Conservation (phyloP, 2,329 filamentous ascomycete genomes). For the Tolypocladium tropicale region DNA sequence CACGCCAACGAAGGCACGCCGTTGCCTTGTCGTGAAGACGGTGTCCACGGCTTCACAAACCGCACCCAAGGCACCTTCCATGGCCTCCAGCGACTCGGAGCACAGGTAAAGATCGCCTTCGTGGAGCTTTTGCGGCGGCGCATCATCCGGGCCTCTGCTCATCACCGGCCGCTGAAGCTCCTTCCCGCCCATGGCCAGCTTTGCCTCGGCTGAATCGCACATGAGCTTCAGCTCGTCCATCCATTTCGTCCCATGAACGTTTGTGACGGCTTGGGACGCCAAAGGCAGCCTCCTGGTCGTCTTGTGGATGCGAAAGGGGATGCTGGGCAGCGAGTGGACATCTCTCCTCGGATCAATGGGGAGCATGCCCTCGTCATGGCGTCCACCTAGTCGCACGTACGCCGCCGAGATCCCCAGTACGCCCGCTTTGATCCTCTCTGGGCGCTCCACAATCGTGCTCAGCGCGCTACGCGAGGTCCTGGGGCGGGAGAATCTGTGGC, state of each 20-base stretch:
- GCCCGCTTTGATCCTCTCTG: slow-evolving; percentile 78
- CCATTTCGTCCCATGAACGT: slow-evolving; percentile 86
- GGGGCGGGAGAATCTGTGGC: slow-evolving; percentile 80
- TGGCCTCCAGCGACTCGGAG: slow-evolving; percentile 71
- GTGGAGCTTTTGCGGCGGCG: slow-evolving; percentile 53
- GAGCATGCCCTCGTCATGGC: slow-evolving; percentile 61
- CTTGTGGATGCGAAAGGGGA: slow-evolving; percentile 79
- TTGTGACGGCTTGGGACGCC: slow-evolving; percentile 67
- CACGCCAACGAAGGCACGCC: slow-evolving; percentile 81
- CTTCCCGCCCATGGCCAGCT: slow-evolving; percentile 65
- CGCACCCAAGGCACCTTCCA: slow-evolving; percentile 85
- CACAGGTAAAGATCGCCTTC: slow-evolving; percentile 89
- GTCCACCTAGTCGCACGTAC: slow-evolving; percentile 80
- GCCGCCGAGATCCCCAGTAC: slow-evolving; percentile 75
- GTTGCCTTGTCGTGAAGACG: slow-evolving; percentile 59
- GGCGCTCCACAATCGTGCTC: slow-evolving; percentile 80
- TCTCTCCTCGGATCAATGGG: slow-evolving; percentile 55
- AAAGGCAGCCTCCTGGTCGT: slow-evolving; percentile 63
- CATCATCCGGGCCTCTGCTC: slow-evolving; percentile 35
- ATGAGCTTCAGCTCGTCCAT: slow-evolving; percentile 84
- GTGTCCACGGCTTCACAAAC: slow-evolving; percentile 88
- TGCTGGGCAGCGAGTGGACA: slow-evolving; percentile 40
- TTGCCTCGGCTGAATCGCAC: slow-evolving; percentile 72
- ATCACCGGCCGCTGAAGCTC: slow-evolving; percentile 65
- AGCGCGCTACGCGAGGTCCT: slow-evolving; percentile 63